Evolutionary conservation across 768 basidiomycete genomes (phyloP).

Genomic region (Tricholoma terreum): DNA sequence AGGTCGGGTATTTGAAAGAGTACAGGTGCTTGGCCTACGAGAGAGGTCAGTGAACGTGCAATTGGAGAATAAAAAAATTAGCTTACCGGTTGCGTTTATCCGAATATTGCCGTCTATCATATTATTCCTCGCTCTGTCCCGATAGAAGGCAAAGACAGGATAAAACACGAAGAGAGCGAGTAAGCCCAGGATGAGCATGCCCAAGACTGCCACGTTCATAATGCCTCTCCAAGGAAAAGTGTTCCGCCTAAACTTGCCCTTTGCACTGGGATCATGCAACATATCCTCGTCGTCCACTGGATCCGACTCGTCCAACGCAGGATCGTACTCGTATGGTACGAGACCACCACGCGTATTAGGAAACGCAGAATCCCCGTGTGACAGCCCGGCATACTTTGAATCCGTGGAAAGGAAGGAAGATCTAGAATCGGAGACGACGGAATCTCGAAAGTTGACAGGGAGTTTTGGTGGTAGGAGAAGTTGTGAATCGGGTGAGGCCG

Average conservation of each 20-base stretch:
- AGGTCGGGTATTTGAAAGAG: constrained; percentile 56
- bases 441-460: constrained; percentile 9
- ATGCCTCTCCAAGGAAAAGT: constrained; percentile 47
- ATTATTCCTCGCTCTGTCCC: constrained; percentile 31
- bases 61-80: background rate
- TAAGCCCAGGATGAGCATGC: constrained; percentile 58
- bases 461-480: constrained; percentile 17
- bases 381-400: constrained; percentile 12
- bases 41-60: constrained; percentile 10
- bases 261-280: constrained; percentile 58
- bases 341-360: constrained; percentile 35
- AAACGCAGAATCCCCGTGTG: constrained; percentile 16
- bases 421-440: constrained; percentile 13
- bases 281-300: constrained; percentile 71
- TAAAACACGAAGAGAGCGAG: constrained; percentile 79
- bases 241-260: constrained; percentile 26
- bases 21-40: constrained; percentile 57
- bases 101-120: constrained; percentile 61
- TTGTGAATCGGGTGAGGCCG: constrained; percentile 1
- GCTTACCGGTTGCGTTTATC: constrained; percentile 52
- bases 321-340: constrained; percentile 72
- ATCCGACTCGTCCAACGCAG: constrained; percentile 51
- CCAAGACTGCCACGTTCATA: constrained; percentile 66
- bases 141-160: constrained; percentile 60
- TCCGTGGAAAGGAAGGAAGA: constrained; percentile 10